phyloP scores from a whole-genome alignment of 768 basidiomycete species.

The Rhizopogon vulgaris region DNA sequence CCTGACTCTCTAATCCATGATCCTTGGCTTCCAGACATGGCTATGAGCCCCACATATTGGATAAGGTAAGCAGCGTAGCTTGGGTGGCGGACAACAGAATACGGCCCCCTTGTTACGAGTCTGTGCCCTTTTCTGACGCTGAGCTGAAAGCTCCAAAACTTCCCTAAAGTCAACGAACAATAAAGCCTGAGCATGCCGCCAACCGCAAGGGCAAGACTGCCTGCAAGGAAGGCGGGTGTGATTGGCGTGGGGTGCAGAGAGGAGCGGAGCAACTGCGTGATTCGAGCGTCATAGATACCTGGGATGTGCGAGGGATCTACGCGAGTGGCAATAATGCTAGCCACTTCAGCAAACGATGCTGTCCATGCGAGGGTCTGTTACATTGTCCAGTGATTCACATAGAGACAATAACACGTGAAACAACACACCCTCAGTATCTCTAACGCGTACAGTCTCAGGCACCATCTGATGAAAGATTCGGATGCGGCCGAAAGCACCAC shows the following conservation, averaged over 20 bases:
- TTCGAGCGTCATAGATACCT: neutral
- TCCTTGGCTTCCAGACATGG: neutral
- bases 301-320: neutral
- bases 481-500: too few relatives aligned
- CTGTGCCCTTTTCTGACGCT: conserved; percentile 16
- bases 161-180: conserved; percentile 20
- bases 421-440: too few relatives aligned
- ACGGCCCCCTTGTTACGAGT: conserved; percentile 24
- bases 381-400: too few relatives aligned
- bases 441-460: too few relatives aligned
- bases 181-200: conserved; percentile 16
- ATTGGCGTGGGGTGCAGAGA: neutral
- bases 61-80: conserved; percentile 17
- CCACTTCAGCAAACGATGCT: neutral
- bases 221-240: conserved; percentile 13
- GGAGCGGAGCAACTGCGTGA: neutral
- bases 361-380: neutral
- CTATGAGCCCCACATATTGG: neutral
- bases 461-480: too few relatives aligned
- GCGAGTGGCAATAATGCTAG: neutral
- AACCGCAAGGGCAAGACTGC: conserved; percentile 8
- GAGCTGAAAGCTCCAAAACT: conserved; percentile 22
- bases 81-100: conserved; percentile 23
- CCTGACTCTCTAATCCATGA: conserved; percentile 10
- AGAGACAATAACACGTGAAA: too few relatives aligned